A percentile compares a stretch with the other conserved stretches of the same genome.
Evolutionary conservation across 768 basidiomycete genomes (phyloP).

Genomic region (Lactarius deliciosus): DNA sequence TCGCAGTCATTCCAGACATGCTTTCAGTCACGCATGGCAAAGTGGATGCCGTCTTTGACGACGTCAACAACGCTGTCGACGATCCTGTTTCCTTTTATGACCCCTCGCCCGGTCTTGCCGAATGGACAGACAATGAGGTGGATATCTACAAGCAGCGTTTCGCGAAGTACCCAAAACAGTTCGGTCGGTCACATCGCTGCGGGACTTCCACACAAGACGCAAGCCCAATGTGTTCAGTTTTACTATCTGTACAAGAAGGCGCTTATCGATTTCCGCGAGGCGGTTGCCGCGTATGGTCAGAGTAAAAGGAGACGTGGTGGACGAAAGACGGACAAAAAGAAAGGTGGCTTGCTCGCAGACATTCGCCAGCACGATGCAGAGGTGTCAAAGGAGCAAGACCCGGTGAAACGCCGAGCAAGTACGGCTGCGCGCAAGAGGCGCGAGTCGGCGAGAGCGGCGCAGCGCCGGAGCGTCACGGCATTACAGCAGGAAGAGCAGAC

Average conservation of each 20-base stretch:
- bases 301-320: slow-evolving; percentile 63
- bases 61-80: slow-evolving; percentile 78
- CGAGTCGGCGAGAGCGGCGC: slow-evolving; percentile 21
- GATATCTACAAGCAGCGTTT: slow-evolving; percentile 76
- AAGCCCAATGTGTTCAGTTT: slow-evolving; percentile 86
- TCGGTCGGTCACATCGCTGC: slow-evolving; percentile 93
- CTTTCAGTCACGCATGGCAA: slow-evolving; percentile 62
- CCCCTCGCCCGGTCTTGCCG: slow-evolving; percentile 66
- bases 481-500: slow-evolving; percentile 51
- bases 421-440: slow-evolving; percentile 16
- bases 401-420: slow-evolving; percentile 25
- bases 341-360: slow-evolving; percentile 77
- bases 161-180: slow-evolving; percentile 88
- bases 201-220: slow-evolving; percentile 77
- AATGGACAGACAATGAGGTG: slow-evolving; percentile 89
- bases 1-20: slow-evolving; percentile 92
- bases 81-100: slow-evolving; percentile 79
- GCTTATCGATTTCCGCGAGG: slow-evolving; percentile 79
- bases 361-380: slow-evolving; percentile 73
- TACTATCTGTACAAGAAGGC: slow-evolving; percentile 96
- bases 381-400: slow-evolving; percentile 31
- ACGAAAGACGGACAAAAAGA: slow-evolving; percentile 63
- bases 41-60: slow-evolving; percentile 69
- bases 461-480: slow-evolving; percentile 27
- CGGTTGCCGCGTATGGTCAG: slow-evolving; percentile 62